Percentiles rank a stretch among this genome's conserved stretches.
These are phyloP conservation scores for Beta vulgaris DNA, from an alignment of 148 eudicot species.

Conservation along the genomic window DNA sequence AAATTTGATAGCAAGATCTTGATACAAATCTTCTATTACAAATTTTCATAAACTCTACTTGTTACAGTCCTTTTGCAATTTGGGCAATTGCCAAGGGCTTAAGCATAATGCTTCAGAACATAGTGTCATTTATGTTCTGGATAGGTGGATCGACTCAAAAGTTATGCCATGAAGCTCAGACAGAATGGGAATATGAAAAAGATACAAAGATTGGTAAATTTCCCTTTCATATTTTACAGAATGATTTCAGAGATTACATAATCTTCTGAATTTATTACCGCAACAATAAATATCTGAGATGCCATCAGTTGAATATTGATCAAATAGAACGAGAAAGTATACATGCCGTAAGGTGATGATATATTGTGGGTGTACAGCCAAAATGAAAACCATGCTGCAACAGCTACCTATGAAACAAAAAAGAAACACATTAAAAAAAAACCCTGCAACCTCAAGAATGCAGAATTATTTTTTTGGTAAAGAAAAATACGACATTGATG, in stretches of 20 bases:
- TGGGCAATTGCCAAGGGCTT: neutral
- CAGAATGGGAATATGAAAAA: no score
- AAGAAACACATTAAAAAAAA: no score
- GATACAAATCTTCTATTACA: neutral
- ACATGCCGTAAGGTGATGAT: constrained; percentile 94
- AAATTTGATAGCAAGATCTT: neutral
- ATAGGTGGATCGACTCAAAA: neutral
- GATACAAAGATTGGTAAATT: no score
- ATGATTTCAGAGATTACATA: neutral
- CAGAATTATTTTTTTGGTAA: neutral
- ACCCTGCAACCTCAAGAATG: constrained; percentile 6
- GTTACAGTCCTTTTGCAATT: neutral
- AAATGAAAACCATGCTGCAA: constrained; percentile 63
- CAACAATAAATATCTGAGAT: constrained; percentile 47
- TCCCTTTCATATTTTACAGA: neutral
- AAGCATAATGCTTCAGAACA: neutral
- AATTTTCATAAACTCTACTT: neutral
- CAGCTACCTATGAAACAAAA: constrained; percentile 51
- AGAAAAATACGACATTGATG: neutral
- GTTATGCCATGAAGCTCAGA: neutral
- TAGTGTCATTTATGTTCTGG: neutral
- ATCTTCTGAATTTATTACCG: constrained; percentile 23
- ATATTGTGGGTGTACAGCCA: constrained; percentile 64
- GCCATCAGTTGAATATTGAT: constrained; percentile 48
- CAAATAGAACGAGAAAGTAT: constrained; percentile 69